A percentile compares a stretch with the other conserved stretches of the same genome.
These are phyloP conservation scores for Capsella rubella DNA, from an alignment of 441 rosid genomes.

Conservation along the genomic window DNA sequence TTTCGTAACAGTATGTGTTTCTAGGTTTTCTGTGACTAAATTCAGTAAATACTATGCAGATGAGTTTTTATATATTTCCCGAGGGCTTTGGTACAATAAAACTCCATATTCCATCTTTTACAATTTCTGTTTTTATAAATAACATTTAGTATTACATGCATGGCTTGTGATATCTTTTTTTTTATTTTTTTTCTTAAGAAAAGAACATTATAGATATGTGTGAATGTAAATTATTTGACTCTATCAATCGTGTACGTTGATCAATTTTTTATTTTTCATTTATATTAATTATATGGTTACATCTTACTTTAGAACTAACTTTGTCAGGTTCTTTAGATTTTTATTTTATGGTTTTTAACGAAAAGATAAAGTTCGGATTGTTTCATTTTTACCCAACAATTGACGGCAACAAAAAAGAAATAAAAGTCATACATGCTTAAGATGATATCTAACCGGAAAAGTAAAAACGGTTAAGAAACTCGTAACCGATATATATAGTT, in stretches of 20 bases:
- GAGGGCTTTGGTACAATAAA: neutral
- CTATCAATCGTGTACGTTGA: constrained; percentile 9
- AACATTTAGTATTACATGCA: neutral
- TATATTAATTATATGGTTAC: neutral
- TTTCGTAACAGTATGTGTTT: neutral
- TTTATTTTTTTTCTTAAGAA: too few species aligned
- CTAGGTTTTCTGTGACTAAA: neutral
- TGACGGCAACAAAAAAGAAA: constrained; percentile 7
- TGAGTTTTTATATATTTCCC: constrained; percentile 8
- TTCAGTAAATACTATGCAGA: neutral
- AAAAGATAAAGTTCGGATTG: constrained; percentile 12
- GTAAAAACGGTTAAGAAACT: neutral
- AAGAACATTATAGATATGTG: too few species aligned
- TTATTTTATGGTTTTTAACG: constrained; percentile 16
- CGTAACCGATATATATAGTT: neutral
- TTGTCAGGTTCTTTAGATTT: constrained; percentile 14
- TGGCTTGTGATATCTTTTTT: neutral
- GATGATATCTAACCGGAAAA: neutral
- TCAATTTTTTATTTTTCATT: neutral
- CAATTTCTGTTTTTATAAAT: neutral
- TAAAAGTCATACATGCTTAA: neutral
- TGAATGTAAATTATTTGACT: constrained; percentile 10
- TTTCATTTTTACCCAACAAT: constrained; percentile 26
- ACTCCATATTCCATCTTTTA: neutral
- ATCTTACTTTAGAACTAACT: constrained; percentile 17